Conservation (phyloP, 1,284 basidiomycete species). For the Boletus semigastroideus region DNA sequence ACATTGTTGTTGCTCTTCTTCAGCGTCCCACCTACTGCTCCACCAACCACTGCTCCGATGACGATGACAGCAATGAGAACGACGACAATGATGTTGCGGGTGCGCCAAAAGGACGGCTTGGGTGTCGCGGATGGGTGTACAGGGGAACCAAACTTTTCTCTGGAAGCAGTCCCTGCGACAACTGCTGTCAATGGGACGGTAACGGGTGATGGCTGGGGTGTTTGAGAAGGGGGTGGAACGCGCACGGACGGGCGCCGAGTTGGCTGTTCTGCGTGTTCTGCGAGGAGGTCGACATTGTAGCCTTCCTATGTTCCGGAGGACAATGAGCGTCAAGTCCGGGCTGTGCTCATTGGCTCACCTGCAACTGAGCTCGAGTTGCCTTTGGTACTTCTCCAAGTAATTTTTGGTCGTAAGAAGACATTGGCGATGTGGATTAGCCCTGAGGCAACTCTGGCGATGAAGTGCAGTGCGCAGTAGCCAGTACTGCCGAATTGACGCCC, state of each 20-base stretch:
- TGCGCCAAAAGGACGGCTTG: slow-evolving; percentile 31
- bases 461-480: background rate
- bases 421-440: slow-evolving; percentile 1
- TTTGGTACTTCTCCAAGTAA: slow-evolving; percentile 44
- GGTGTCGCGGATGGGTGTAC: background rate
- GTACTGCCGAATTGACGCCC: slow-evolving; percentile 19
- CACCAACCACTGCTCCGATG: slow-evolving; percentile 58
- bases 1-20: slow-evolving; percentile 26
- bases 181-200: slow-evolving; percentile 3
- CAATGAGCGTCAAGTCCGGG: background rate
- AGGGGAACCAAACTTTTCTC: slow-evolving; percentile 21
- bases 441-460: background rate
- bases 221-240: slow-evolving; percentile 11
- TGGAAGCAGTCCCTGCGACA: slow-evolving; percentile 7
- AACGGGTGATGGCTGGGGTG: background rate
- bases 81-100: slow-evolving; percentile 38
- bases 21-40: slow-evolving; percentile 55
- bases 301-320: slow-evolving; percentile 41
- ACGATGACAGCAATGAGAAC: slow-evolving; percentile 40
- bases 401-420: slow-evolving; percentile 44
- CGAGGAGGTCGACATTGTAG: slow-evolving; percentile 50
- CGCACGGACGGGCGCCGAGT: slow-evolving; percentile 21
- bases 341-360: slow-evolving; percentile 35
- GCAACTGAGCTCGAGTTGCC: slow-evolving; percentile 45
- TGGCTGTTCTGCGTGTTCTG: slow-evolving; percentile 28